Evolutionary conservation across 2,329 filamentous ascomycete species (phyloP).

Genomic region (Aspergillus intermedius): DNA sequence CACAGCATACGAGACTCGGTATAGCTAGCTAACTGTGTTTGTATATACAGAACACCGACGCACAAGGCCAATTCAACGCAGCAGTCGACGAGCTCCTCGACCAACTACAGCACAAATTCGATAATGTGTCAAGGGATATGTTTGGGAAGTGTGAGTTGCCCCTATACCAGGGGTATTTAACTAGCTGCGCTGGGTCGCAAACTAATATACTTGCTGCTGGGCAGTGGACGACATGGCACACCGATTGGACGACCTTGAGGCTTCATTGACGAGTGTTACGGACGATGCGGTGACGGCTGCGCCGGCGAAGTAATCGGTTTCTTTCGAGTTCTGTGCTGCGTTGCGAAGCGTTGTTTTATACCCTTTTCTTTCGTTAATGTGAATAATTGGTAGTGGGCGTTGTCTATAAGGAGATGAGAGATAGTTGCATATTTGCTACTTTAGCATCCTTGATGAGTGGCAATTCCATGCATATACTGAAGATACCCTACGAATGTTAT

Average conservation of each 20-base stretch:
- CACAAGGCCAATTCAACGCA: conserved; percentile 55
- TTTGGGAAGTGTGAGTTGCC: conserved; percentile 69
- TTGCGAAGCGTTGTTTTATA: not conserved
- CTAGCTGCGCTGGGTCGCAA: not conserved
- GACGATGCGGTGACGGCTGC: conserved; percentile 19
- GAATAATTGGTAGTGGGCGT: not conserved
- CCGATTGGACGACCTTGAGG: conserved; percentile 75
- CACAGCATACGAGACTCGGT: not conserved
- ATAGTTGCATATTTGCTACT: too few species aligned
- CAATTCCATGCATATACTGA: too few species aligned
- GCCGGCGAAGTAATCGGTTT: conserved; percentile 9
- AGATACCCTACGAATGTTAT: too few species aligned
- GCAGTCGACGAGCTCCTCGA: conserved; percentile 84
- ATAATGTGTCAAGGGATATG: conserved; percentile 75
- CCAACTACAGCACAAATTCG: conserved; percentile 78
- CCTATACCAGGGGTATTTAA: not conserved
- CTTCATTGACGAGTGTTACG: conserved; percentile 57
- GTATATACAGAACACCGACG: conserved; percentile 18
- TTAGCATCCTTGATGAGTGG: too few species aligned
- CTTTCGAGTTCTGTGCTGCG: not conserved
- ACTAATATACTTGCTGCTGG: not conserved
- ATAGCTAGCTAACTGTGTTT: too few species aligned
- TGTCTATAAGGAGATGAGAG: not conserved
- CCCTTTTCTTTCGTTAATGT: not conserved
- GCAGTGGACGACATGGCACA: conserved; percentile 91